A percentile compares a stretch with the other conserved stretches of the same genome.
These are phyloP conservation scores for Vachellia collinsii DNA, from an alignment of 306 rosid species.

Conservation along the genomic window DNA sequence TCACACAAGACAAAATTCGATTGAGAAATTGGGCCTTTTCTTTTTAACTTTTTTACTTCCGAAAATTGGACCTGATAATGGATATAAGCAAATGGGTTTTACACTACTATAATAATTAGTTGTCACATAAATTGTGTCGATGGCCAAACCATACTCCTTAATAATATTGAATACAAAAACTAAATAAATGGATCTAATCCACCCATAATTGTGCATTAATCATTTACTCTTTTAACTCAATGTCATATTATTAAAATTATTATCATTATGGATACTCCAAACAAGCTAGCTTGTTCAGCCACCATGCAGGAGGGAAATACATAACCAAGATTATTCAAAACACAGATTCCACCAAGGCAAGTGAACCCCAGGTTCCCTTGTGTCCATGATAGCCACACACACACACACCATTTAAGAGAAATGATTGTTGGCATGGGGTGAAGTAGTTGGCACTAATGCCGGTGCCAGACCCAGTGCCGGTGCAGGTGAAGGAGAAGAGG, in stretches of 20 bases:
- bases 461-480: background rate
- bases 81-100: too few species aligned
- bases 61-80: too few species aligned
- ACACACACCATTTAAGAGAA: background rate
- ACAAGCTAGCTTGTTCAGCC: background rate
- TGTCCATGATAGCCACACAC: too few species aligned
- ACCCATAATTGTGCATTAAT: background rate
- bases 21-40: too few species aligned
- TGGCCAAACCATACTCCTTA: too few species aligned
- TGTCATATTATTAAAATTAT: background rate
- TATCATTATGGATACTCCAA: background rate
- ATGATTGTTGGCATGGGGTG: background rate
- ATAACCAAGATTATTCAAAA: constrained; percentile 1
- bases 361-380: too few species aligned
- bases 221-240: constrained; percentile 5
- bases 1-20: too few species aligned
- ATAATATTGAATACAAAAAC: background rate
- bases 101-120: too few species aligned
- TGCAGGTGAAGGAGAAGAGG: background rate
- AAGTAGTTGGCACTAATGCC: background rate
- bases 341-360: background rate
- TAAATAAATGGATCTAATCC: background rate
- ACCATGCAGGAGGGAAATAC: background rate
- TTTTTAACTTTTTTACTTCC: too few species aligned
- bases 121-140: too few species aligned